phyloP scores from a whole-genome alignment of 441 rosid genomes.

The Croton setiger region DNA sequence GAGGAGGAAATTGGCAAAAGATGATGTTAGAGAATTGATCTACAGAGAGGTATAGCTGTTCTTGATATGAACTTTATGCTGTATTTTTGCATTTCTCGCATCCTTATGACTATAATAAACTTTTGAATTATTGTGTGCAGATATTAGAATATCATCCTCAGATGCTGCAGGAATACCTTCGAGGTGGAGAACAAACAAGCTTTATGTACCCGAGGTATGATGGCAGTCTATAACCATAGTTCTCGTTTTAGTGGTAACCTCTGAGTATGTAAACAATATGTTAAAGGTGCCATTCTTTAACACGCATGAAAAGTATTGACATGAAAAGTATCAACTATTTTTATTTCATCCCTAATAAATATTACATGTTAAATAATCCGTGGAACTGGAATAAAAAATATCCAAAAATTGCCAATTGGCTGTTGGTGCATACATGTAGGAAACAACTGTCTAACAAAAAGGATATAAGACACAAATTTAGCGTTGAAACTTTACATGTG shows the following conservation, averaged over 20 bases:
- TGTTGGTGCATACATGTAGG: neutral
- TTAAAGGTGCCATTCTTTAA: neutral
- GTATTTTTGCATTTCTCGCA: slow-evolving; percentile 7
- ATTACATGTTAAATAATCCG: no score
- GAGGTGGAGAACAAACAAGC: slow-evolving; percentile 94
- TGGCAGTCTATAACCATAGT: neutral
- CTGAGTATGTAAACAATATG: neutral
- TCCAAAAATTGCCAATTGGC: neutral
- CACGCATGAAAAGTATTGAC: neutral
- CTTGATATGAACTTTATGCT: slow-evolving; percentile 16
- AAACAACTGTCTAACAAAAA: neutral
- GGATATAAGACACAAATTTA: neutral
- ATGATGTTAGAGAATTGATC: slow-evolving; percentile 94
- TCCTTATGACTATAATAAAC: slow-evolving; percentile 16
- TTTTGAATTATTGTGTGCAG: slow-evolving; percentile 36
- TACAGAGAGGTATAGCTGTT: slow-evolving; percentile 75
- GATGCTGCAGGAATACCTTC: slow-evolving; percentile 93
- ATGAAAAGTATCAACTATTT: neutral
- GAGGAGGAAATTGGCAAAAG: slow-evolving; percentile 85
- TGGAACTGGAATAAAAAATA: neutral
- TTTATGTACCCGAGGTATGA: slow-evolving; percentile 97
- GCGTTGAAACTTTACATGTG: neutral
- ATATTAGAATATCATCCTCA: slow-evolving; percentile 98
- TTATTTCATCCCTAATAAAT: no score
- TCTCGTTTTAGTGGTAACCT: neutral